phyloP scores from a whole-genome alignment of 371 early-diverging fungal genomes.

The Dinochytrium kinnereticum region DNA sequence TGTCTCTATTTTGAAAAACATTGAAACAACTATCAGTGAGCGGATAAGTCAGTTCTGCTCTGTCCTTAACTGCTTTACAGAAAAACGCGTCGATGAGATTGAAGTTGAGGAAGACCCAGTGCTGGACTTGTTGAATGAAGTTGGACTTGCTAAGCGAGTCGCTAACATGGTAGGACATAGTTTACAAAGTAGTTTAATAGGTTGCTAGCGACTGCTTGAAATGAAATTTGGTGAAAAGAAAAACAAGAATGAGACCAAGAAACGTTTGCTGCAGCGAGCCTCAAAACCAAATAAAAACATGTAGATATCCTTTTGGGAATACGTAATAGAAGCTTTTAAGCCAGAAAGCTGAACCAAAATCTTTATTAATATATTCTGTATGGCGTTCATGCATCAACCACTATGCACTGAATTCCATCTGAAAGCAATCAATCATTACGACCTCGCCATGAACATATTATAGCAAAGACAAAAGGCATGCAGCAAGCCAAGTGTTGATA shows the following conservation, averaged over 20 bases:
- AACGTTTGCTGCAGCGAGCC: neutral
- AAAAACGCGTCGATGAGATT: constrained; percentile 79
- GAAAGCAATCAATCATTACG: no score
- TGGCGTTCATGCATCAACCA: no score
- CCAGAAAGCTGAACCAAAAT: no score
- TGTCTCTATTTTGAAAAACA: constrained; percentile 81
- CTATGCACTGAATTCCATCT: no score
- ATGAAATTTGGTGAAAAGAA: constrained; percentile 47
- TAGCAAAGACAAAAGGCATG: neutral
- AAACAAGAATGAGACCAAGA: constrained; percentile 9
- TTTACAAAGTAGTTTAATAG: no score
- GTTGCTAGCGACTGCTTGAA: constrained; percentile 45
- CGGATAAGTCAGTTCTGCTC: neutral
- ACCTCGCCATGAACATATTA: no score
- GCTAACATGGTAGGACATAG: constrained; percentile 75
- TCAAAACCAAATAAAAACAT: neutral
- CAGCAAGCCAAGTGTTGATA: neutral
- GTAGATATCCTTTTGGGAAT: no score
- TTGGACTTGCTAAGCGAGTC: constrained; percentile 85
- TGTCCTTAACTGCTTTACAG: constrained; percentile 34
- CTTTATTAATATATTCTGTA: no score
- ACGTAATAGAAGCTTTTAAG: no score
- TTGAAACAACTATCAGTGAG: constrained; percentile 74
- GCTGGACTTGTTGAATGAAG: constrained; percentile 79
- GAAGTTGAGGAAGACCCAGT: constrained; percentile 80